Percentiles rank a stretch among this genome's conserved stretches.
Conservation (phyloP, 768 basidiomycete species). For the Tricholoma bakamatsutake region DNA sequence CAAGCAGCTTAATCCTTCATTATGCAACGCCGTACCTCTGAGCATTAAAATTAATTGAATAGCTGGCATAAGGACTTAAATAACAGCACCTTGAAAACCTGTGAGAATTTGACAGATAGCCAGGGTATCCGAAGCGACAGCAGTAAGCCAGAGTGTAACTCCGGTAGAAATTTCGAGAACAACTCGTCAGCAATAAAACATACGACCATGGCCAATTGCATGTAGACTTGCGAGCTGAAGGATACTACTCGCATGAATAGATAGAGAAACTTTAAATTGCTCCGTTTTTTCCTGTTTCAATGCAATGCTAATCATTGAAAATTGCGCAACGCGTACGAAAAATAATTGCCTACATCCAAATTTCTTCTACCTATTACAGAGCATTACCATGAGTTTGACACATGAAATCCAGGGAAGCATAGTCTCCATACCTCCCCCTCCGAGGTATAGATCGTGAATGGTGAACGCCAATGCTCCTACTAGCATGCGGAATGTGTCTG, state of each 20-base stretch:
- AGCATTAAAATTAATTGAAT: constrained; percentile 18
- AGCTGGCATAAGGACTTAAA: constrained; percentile 15
- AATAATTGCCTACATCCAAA: constrained; percentile 16
- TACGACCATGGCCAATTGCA: neutral
- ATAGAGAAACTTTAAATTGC: constrained; percentile 16
- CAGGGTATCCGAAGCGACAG: neutral
- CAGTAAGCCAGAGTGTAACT: constrained; percentile 10
- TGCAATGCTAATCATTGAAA: neutral
- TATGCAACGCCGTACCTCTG: constrained; percentile 11
- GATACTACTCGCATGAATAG: constrained; percentile 15
- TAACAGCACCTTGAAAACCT: constrained; percentile 15
- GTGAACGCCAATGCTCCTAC: constrained; percentile 21
- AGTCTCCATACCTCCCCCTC: constrained; percentile 14
- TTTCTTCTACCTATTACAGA: constrained; percentile 12
- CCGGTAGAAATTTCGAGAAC: constrained; percentile 9
- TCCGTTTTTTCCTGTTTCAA: constrained; percentile 15
- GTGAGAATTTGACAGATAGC: constrained; percentile 8
- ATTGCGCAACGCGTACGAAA: neutral
- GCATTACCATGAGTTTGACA: neutral
- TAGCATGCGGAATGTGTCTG: constrained; percentile 1
- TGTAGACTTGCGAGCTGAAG: constrained; percentile 14
- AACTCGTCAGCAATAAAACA: neutral
- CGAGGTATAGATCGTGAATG: constrained; percentile 14
- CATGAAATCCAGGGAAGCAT: neutral
- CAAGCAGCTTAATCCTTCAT: neutral